Base-by-base conservation (phyloP, 116 monocot species). In the Dioscorea cayenensis region DNA sequence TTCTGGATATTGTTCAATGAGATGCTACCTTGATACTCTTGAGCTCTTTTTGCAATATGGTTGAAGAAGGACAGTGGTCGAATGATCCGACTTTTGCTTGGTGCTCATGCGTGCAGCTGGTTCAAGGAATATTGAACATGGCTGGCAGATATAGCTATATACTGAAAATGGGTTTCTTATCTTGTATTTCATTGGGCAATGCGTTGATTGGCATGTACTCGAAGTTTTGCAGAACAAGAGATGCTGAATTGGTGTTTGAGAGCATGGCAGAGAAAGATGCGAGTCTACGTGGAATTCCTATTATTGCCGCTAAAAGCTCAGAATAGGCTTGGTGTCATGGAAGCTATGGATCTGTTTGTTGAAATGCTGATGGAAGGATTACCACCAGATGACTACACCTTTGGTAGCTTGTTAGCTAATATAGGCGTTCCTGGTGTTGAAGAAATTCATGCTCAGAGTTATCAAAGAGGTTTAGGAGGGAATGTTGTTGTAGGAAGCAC, bases 271-370 rank as follows among this genome's bases (percentile, higher is more conserved):
- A 63, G 13, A 65, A 49, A 62, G 76, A 84, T 32, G 67, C 27
- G n/a, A 9, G 73, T 74, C 7, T 80, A n/a, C 80, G 0, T 80
- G 80, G 80, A 84, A 84, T 51, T 80, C 80, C 80, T 21, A 67
- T 77, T n/a, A 74, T 84, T 11, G 38, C 73, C 23, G 70, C 70
- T n/a, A 21, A 21, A 65, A 38, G 35, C 70, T 3, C 67, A 71
- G n/a, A 69, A 43, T 28, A 75, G 61, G 14, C 5, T 43, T 1
- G 7, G 16, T 28, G 32, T 36, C 14, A 9, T 65, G 20, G 59
- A 18, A 27, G 77, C 74, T 29, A 12, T 77, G 13, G 27, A 48
- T 1, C 28, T 80, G 60, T 72, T 80, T 37, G 43, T 75, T 1
- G 71, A 75, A 17, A 84, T 84, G 84, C 50, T 66, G 63, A 49